phyloP scores from a whole-genome alignment of 306 rosid genomes.

The Vachellia pachyceras region DNA sequence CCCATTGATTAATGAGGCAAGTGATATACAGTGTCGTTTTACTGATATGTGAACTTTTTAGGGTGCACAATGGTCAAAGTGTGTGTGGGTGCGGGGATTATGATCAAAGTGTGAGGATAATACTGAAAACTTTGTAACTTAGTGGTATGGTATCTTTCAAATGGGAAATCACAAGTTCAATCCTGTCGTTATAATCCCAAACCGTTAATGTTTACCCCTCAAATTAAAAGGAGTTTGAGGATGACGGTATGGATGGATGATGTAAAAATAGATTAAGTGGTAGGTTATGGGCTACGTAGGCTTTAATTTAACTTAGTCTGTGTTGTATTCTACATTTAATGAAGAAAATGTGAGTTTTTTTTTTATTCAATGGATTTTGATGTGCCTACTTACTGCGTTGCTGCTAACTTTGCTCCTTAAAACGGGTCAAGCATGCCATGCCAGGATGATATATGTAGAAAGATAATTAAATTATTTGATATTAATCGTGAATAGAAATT shows the following conservation, averaged over 20 bases:
- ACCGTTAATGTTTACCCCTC: too few species aligned
- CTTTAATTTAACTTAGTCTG: background rate
- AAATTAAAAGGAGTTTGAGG: too few species aligned
- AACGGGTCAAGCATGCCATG: too few species aligned
- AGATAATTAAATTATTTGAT: too few species aligned
- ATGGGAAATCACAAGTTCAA: too few species aligned
- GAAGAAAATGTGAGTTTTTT: background rate
- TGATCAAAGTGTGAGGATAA: conserved; percentile 12
- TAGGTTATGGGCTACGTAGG: background rate
- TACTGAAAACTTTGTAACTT: too few species aligned
- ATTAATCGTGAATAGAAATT: too few species aligned
- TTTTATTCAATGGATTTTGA: background rate
- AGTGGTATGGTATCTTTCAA: too few species aligned
- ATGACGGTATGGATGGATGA: too few species aligned
- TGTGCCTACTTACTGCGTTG: background rate
- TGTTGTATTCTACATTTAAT: background rate
- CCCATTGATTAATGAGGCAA: background rate
- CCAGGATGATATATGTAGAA: too few species aligned
- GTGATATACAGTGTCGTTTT: background rate
- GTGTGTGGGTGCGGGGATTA: background rate
- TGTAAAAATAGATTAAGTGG: background rate
- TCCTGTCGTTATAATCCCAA: too few species aligned
- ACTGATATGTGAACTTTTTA: background rate
- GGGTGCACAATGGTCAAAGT: conserved; percentile 5
- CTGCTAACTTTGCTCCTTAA: too few species aligned